phyloP scores from a whole-genome alignment of 331 rosid species.

The Cydonia oblonga region DNA sequence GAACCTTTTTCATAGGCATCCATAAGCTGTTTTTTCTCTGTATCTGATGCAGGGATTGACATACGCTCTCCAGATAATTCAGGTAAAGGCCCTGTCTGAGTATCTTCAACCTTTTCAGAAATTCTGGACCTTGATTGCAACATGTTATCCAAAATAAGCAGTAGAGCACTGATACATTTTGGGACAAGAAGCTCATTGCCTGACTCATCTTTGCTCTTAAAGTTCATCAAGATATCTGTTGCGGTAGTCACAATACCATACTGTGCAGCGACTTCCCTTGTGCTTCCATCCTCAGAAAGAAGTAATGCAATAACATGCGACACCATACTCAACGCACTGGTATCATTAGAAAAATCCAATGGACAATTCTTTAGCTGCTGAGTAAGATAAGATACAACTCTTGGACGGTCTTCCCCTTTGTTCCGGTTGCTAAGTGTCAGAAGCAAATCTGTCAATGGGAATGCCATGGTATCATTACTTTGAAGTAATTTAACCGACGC shows the following conservation, averaged over 20 bases:
- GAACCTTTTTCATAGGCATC: slow-evolving; percentile 41
- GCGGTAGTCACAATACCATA: slow-evolving; percentile 56
- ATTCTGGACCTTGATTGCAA: slow-evolving; percentile 61
- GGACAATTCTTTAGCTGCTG: slow-evolving; percentile 90
- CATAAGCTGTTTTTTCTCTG: slow-evolving; percentile 27
- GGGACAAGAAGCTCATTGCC: slow-evolving; percentile 53
- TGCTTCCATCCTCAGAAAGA: slow-evolving; percentile 79
- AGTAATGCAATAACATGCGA: slow-evolving; percentile 73
- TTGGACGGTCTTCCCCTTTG: slow-evolving; percentile 88
- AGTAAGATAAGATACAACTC: slow-evolving; percentile 72
- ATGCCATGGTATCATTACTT: slow-evolving; percentile 80
- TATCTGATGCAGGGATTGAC: slow-evolving; percentile 31
- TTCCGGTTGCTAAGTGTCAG: slow-evolving; percentile 74
- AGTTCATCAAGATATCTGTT: slow-evolving; percentile 59
- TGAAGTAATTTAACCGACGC: slow-evolving; percentile 70
- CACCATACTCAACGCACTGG: slow-evolving; percentile 63
- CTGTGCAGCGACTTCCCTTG: slow-evolving; percentile 76
- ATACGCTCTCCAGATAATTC: slow-evolving; percentile 46
- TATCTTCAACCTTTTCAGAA: slow-evolving; percentile 48
- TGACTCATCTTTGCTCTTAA: slow-evolving; percentile 53
- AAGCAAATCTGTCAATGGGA: slow-evolving; percentile 83
- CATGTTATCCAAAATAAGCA: slow-evolving; percentile 89
- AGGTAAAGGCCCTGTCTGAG: slow-evolving; percentile 41
- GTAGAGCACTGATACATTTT: slow-evolving; percentile 74
- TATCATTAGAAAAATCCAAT: slow-evolving; percentile 61